These are phyloP conservation scores for Solanum ossicruentum DNA, from an alignment of 257 asterid genomes.

Conservation along the genomic window DNA sequence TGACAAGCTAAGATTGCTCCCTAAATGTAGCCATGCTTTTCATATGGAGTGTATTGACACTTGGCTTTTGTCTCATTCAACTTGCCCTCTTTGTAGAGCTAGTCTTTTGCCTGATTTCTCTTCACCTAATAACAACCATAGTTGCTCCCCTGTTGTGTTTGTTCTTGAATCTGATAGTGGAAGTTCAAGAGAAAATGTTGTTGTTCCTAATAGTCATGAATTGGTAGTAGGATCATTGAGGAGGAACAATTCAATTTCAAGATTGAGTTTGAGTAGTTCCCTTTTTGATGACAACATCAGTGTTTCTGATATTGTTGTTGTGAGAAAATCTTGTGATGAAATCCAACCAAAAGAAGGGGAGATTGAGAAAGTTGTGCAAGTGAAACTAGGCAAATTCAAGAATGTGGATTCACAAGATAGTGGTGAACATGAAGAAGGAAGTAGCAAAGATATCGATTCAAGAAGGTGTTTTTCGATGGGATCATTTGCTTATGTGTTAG, in stretches of 20 bases:
- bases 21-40: conserved; percentile 93
- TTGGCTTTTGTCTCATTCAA: conserved; percentile 88
- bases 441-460: conserved; percentile 26
- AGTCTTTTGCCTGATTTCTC: conserved; percentile 51
- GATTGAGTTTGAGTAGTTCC: conserved; percentile 36
- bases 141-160: conserved; percentile 48
- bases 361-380: conserved; percentile 45
- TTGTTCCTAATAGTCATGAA: conserved; percentile 11
- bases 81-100: conserved; percentile 94
- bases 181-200: conserved; percentile 41
- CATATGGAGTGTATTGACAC: conserved; percentile 96
- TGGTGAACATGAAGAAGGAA: conserved; percentile 9
- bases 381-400: conserved; percentile 79
- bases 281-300: conserved; percentile 17
- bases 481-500: conserved; percentile 87
- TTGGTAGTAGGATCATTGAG: background rate
- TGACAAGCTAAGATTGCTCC: conserved; percentile 64
- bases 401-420: conserved; percentile 39
- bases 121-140: background rate
- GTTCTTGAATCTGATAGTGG: conserved; percentile 83
- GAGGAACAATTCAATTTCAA: background rate
- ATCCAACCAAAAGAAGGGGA: conserved; percentile 30
- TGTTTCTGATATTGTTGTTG: conserved; percentile 10
- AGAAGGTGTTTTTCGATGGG: conserved; percentile 96
- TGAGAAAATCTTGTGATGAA: conserved; percentile 44